Conservation (phyloP, 179 eudicot genomes). For the Spergularia azorica region DNA sequence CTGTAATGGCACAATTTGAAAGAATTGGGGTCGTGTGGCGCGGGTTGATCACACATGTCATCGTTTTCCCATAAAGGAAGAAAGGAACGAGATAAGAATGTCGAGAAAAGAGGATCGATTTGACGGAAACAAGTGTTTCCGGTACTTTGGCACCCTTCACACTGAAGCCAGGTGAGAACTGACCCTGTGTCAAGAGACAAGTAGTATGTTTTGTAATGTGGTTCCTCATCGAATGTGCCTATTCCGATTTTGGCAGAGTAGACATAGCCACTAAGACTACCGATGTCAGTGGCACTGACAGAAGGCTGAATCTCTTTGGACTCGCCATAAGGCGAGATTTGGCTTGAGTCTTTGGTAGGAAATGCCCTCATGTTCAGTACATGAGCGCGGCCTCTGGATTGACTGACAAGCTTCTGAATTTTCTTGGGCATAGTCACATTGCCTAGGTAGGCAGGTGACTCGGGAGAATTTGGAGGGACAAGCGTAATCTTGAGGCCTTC, state of each 20-base stretch:
- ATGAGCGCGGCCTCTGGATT: conserved; percentile 12
- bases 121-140: conserved; percentile 14
- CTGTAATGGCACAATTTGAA: not conserved
- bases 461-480: conserved; percentile 3
- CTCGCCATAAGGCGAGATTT: not conserved
- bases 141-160: conserved; percentile 7
- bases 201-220: not conserved
- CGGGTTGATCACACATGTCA: not conserved
- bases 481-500: conserved; percentile 7
- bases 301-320: not conserved
- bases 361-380: not conserved
- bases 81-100: not conserved
- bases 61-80: too few relatives aligned
- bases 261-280: not conserved
- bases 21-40: not conserved
- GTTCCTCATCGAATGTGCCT: conserved; percentile 8
- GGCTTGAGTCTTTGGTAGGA: not conserved
- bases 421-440: conserved; percentile 8
- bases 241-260: conserved; percentile 14
- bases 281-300: not conserved
- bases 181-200: conserved; percentile 15
- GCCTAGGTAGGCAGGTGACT: conserved; percentile 22
- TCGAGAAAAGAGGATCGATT: conserved; percentile 8
- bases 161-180: conserved; percentile 21
- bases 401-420: conserved; percentile 6